phyloP scores from a whole-genome alignment of 2,329 filamentous ascomycete genomes.

The Monosporascus sp. region DNA sequence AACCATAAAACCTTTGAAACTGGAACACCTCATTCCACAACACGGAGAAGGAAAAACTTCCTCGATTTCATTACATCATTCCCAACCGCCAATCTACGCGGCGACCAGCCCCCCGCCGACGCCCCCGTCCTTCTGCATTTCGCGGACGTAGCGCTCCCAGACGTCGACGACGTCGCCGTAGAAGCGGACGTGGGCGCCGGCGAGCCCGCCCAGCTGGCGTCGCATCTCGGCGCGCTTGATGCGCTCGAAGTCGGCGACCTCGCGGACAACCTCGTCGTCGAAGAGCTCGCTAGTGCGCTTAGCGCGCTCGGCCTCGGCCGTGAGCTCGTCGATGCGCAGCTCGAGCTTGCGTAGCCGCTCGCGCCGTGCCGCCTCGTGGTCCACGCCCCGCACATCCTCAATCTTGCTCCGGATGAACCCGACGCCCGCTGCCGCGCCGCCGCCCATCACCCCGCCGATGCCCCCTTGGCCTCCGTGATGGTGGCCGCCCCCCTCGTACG shows the following conservation, averaged over 20 bases:
- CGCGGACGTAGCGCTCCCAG: slow-evolving; percentile 86
- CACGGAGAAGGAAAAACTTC: no score
- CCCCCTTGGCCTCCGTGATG: background rate
- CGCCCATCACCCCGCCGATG: slow-evolving; percentile 51
- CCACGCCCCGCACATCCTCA: slow-evolving; percentile 92
- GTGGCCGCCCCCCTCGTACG: slow-evolving; percentile 33
- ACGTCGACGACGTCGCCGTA: slow-evolving; percentile 74
- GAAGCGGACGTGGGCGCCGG: slow-evolving; percentile 81
- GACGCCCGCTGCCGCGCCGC: slow-evolving; percentile 50
- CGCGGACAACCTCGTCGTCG: slow-evolving; percentile 91
- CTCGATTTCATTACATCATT: no score
- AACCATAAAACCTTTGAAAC: no score
- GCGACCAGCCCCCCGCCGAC: background rate
- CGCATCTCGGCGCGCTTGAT: slow-evolving; percentile 95
- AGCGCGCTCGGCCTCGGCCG: slow-evolving; percentile 80
- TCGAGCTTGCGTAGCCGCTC: slow-evolving; percentile 88
- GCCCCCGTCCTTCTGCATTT: slow-evolving; percentile 60
- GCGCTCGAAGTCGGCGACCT: slow-evolving; percentile 89
- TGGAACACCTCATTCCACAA: no score
- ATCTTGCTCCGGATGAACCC: slow-evolving; percentile 91
- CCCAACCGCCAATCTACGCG: background rate
- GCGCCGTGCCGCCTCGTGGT: slow-evolving; percentile 86
- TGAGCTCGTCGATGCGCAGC: slow-evolving; percentile 86
- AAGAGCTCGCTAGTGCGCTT: slow-evolving; percentile 87
- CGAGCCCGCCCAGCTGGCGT: slow-evolving; percentile 75